Evolutionary conservation across 768 basidiomycete species (phyloP).

Genomic region (Lentinula aciculospora): DNA sequence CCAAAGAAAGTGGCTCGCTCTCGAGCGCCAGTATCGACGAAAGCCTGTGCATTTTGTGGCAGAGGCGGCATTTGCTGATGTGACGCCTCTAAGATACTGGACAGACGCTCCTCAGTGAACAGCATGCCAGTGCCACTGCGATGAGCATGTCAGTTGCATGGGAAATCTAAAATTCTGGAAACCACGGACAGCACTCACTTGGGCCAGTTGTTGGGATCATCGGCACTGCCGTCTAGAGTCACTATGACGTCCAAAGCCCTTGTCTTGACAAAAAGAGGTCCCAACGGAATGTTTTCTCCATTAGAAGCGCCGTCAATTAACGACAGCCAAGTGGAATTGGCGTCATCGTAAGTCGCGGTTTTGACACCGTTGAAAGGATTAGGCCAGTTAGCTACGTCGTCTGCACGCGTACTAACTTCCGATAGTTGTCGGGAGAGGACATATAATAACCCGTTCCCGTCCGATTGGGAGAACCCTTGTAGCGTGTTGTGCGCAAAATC

Average conservation of each 20-base stretch:
- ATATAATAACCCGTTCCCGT: conserved; percentile 39
- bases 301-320: conserved; percentile 76
- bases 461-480: conserved; percentile 29
- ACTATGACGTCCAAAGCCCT: conserved; percentile 72
- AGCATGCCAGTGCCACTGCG: conserved; percentile 50
- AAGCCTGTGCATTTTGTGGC: conserved; percentile 45
- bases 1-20: conserved; percentile 75
- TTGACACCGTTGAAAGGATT: conserved; percentile 52
- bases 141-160: conserved; percentile 19
- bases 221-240: conserved; percentile 63
- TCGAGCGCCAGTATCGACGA: conserved; percentile 57
- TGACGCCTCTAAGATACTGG: conserved; percentile 35
- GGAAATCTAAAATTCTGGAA: not conserved
- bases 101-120: conserved; percentile 36
- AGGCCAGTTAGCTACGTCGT: conserved; percentile 70
- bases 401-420: conserved; percentile 45
- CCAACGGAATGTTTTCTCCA: conserved; percentile 64
- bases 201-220: conserved; percentile 56
- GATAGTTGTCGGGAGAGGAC: conserved; percentile 41
- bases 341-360: conserved; percentile 45
- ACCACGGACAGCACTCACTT: conserved; percentile 50
- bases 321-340: conserved; percentile 46
- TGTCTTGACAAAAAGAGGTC: conserved; percentile 63
- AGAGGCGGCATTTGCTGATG: conserved; percentile 65
- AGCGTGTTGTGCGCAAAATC: conserved; percentile 40